Evolutionary conservation across 2,329 filamentous ascomycete species (phyloP).

Genomic region (Penicillium sp.): DNA sequence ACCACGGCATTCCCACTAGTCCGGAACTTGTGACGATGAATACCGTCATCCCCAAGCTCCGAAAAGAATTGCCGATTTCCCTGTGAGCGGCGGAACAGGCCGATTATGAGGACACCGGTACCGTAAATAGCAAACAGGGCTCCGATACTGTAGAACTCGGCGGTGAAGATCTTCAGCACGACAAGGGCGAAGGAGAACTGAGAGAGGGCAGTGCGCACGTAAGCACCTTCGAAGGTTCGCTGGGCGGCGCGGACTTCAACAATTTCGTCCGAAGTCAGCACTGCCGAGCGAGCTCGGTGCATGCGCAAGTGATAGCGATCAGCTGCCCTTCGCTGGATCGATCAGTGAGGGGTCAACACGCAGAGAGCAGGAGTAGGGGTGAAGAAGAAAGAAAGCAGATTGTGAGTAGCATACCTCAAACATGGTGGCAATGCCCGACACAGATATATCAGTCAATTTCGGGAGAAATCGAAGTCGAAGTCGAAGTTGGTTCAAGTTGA

Average conservation of each 20-base stretch:
- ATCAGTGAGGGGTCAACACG: slow-evolving; percentile 12
- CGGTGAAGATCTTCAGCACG: slow-evolving; percentile 92
- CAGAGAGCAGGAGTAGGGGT: background rate
- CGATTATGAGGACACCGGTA: slow-evolving; percentile 73
- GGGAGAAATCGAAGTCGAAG: background rate
- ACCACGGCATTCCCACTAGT: slow-evolving; percentile 63
- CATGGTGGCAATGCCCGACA: slow-evolving; percentile 14
- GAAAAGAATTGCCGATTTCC: slow-evolving; percentile 90
- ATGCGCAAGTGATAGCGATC: slow-evolving; percentile 72
- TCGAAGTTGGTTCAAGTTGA: background rate
- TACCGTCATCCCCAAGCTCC: slow-evolving; percentile 52
- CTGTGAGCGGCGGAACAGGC: slow-evolving; percentile 79
- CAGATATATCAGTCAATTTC: background rate
- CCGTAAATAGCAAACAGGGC: slow-evolving; percentile 92
- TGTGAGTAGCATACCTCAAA: slow-evolving; percentile 24
- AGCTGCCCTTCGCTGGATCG: slow-evolving; percentile 56
- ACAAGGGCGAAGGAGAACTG: slow-evolving; percentile 95
- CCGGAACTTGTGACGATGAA: slow-evolving; percentile 57
- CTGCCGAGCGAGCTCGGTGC: slow-evolving; percentile 76
- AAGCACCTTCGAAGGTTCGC: slow-evolving; percentile 94
- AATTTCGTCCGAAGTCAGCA: slow-evolving; percentile 76
- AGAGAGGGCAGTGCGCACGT: slow-evolving; percentile 86
- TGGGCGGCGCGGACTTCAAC: slow-evolving; percentile 93
- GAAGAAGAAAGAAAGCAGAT: background rate
- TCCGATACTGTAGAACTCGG: slow-evolving; percentile 95